Base-by-base conservation (phyloP, 768 basidiomycete species). In the Trametes cinnabarina region DNA sequence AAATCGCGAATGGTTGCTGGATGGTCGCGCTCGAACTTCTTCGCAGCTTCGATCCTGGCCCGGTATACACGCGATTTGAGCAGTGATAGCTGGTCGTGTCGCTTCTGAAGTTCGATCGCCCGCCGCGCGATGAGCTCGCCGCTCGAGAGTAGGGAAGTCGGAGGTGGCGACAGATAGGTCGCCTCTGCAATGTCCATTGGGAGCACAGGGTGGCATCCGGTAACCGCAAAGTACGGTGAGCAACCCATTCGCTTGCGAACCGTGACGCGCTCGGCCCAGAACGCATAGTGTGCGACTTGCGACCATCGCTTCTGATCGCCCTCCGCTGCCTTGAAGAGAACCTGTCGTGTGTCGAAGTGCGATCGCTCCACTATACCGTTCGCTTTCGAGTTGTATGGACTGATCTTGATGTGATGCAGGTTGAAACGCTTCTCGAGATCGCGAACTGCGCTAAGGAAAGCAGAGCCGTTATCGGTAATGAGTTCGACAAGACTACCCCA, bases 381-480 rank as follows among this genome's bases (percentile, higher is more conserved):
- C 0, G 75, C 74, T 2, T 65, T 69, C 0, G 73, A 78, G 51
- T 80, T 80, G 64, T 79, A 80, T 0, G 71, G 63, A 0, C 72
- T 76, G 3, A 80, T 77, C 0, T 65, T 57, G 15, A 79, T 78
- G 40, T 77, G 73, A 0, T 58, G 40, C 22, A 80, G 74, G 3
- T 55, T 43, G 51, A 72, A 74, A 19, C 62, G 63, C 6, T 66
- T 19, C 1, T 54, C 23, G 0, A 76, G 62, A 43, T 63, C 61
- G 0, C 63, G 34, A 0, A 72, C 55, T 28, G 66, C 62, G 0
- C 63, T 58, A 0, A 74, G 35, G 26, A 74, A 69, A 0, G 68
- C 66, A 1, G 69, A 57, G 0, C 73, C 66, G 56, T 81, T 82
- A 52, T 81, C 77, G 0, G 73, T 77, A 0, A 79, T 70, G 11